Conservation (phyloP, 345 rosid genomes). For the Xanthoceras sorbifolium region DNA sequence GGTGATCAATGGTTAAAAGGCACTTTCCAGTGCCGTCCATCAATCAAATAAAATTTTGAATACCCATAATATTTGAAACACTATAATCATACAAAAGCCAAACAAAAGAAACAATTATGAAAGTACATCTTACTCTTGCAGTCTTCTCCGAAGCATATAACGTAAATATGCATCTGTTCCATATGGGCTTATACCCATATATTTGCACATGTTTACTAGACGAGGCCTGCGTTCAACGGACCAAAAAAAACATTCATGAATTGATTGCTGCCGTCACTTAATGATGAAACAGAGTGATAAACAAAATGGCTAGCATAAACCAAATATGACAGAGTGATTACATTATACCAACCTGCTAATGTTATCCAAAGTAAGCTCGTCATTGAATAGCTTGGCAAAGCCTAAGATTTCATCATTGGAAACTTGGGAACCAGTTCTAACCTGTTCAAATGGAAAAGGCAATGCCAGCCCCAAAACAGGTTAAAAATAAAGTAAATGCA, state of each 20-base stretch:
- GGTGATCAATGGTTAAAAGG: not conserved
- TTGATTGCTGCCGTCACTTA: not conserved
- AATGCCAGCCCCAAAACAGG: not conserved
- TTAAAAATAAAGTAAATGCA: not conserved
- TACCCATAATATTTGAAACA: not conserved
- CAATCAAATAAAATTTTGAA: not conserved
- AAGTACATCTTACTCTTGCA: conserved; percentile 67
- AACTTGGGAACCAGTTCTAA: conserved; percentile 84
- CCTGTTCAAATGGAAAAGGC: conserved; percentile 49
- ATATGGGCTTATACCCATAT: conserved; percentile 94
- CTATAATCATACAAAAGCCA: not conserved
- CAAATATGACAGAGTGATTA: conserved; percentile 8
- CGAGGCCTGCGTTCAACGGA: conserved; percentile 72
- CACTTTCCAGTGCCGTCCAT: not conserved
- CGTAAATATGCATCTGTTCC: conserved; percentile 97
- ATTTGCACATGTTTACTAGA: conserved; percentile 94
- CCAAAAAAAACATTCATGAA: conserved; percentile 16
- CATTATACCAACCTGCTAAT: conserved; percentile 71
- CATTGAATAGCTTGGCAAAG: conserved; percentile 92
- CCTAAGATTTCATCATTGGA: conserved; percentile 96
- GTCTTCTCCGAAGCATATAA: conserved; percentile 86
- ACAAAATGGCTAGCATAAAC: conserved; percentile 10
- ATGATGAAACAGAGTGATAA: conserved; percentile 3
- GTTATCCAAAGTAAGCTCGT: conserved; percentile 94
- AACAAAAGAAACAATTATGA: conserved; percentile 4